Conservation (phyloP, 148 eudicot species). For the Camellia japonica region DNA sequence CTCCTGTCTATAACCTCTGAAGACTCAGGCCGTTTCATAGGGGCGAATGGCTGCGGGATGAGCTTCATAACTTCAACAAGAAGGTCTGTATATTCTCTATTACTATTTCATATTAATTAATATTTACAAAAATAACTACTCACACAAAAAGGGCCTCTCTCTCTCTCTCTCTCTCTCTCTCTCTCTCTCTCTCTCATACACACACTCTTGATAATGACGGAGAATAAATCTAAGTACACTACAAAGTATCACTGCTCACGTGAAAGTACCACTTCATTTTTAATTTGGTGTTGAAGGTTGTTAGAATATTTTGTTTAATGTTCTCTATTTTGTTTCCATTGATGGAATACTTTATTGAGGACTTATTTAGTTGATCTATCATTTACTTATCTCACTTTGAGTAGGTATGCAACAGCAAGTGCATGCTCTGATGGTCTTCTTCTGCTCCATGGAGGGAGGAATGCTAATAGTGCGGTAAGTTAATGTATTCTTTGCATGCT, state of each 20-base stretch:
- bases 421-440: conserved; percentile 99
- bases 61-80: too few relatives aligned
- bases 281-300: neutral
- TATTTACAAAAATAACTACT: too few relatives aligned
- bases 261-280: neutral
- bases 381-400: conserved; percentile 9
- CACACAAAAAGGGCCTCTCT: too few relatives aligned
- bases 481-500: neutral
- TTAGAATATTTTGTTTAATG: neutral
- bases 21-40: too few relatives aligned
- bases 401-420: conserved; percentile 98
- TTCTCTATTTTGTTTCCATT: neutral
- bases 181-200: too few relatives aligned
- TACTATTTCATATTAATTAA: too few relatives aligned
- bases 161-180: too few relatives aligned
- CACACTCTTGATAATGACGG: too few relatives aligned
- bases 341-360: neutral
- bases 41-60: too few relatives aligned
- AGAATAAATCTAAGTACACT: too few relatives aligned
- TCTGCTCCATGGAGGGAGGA: conserved; percentile 94
- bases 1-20: too few relatives aligned
- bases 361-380: neutral
- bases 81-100: too few relatives aligned
- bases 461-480: conserved; percentile 93
- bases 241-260: neutral